Percentiles rank a stretch among this genome's conserved stretches.
These are phyloP conservation scores for Polygonum aviculare DNA, from an alignment of 148 eudicot genomes.

Conservation along the genomic window DNA sequence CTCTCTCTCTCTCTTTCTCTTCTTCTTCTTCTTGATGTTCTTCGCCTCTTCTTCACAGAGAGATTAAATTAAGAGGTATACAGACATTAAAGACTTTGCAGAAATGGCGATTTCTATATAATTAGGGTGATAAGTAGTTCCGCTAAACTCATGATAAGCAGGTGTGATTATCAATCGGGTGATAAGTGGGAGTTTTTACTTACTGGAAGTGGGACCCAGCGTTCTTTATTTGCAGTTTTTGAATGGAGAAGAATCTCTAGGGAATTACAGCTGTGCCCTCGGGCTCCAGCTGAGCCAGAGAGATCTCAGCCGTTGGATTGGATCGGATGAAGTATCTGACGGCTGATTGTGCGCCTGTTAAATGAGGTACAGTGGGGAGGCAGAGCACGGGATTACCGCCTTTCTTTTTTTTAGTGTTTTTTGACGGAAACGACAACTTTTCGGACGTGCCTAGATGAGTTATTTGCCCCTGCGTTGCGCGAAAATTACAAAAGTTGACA, in stretches of 20 bases:
- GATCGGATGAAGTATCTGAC: background rate
- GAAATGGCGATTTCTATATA: slow-evolving; percentile 8
- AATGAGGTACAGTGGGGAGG: background rate
- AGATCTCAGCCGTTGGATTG: background rate
- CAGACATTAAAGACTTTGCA: slow-evolving; percentile 10
- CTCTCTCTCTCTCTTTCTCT: background rate
- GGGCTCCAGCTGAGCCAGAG: background rate
- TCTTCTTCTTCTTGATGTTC: too few species aligned
- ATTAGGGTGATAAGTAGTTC: background rate
- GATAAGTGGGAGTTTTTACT: background rate
- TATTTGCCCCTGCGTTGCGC: background rate
- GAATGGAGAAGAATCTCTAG: slow-evolving; percentile 10
- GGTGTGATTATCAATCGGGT: background rate
- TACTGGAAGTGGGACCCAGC: slow-evolving; percentile 5
- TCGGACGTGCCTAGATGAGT: slow-evolving; percentile 6
- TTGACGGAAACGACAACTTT: slow-evolving; percentile 1
- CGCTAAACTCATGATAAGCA: too few species aligned
- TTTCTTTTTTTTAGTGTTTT: background rate
- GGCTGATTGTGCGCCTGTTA: background rate
- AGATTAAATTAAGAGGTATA: slow-evolving; percentile 5
- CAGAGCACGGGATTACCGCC: background rate
- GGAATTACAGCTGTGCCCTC: slow-evolving; percentile 11
- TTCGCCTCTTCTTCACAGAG: background rate
- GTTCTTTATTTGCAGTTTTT: background rate
- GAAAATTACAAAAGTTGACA: slow-evolving; percentile 9